Percentiles rank a stretch among this genome's conserved stretches.
phyloP scores from a whole-genome alignment of 208 protist species.

The Trypanosoma grayi region DNA sequence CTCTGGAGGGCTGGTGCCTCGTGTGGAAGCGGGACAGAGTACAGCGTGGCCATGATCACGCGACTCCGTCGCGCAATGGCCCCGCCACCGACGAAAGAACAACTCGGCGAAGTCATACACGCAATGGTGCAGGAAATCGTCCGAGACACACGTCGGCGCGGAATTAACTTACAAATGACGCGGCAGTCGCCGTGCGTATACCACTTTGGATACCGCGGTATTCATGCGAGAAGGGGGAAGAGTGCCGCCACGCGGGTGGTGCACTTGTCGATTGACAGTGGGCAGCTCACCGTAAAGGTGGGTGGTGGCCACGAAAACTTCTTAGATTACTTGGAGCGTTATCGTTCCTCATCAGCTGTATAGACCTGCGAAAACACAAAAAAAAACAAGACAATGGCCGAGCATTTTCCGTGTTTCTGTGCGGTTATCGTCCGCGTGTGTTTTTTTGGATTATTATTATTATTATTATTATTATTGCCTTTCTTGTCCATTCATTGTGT shows the following conservation, averaged over 20 bases:
- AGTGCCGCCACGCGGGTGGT: conserved; percentile 26
- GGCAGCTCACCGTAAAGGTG: conserved; percentile 40
- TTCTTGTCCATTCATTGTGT: too few species aligned
- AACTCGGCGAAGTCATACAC: conserved; percentile 63
- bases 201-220: background rate
- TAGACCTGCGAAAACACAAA: background rate
- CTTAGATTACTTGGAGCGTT: conserved; percentile 68
- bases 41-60: conserved; percentile 30
- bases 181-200: conserved; percentile 48
- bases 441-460: too few species aligned
- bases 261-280: conserved; percentile 66
- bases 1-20: background rate
- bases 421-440: too few species aligned
- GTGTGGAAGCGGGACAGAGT: background rate
- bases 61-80: conserved; percentile 66
- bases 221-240: conserved; percentile 5
- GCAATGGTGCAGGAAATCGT: conserved; percentile 65
- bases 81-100: conserved; percentile 44
- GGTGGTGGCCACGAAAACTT: conserved; percentile 74
- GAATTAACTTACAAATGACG: conserved; percentile 27
- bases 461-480: too few species aligned
- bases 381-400: background rate
- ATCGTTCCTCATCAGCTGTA: conserved; percentile 3
- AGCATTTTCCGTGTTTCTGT: too few species aligned
- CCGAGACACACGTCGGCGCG: conserved; percentile 15